Conservation (phyloP, 2,329 filamentous ascomycete genomes). For the Anisogramma anomala region DNA sequence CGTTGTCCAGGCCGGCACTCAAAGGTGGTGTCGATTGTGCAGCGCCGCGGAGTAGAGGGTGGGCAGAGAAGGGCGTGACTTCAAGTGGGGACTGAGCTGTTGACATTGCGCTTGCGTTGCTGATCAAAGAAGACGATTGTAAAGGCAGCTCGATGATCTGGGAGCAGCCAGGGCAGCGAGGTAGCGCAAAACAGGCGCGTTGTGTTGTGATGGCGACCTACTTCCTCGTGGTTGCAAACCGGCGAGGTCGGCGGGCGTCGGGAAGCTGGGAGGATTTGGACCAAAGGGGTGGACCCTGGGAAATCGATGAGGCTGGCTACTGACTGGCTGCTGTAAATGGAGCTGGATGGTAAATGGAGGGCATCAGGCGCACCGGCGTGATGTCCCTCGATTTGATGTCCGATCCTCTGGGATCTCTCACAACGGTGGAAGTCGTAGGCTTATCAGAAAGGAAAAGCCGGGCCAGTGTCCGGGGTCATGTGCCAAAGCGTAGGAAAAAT, state of each 20-base stretch:
- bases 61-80: slow-evolving; percentile 23
- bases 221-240: too few species aligned
- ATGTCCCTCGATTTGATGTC: too few species aligned
- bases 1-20: slow-evolving; percentile 21
- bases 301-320: not conserved
- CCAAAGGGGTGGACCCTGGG: too few species aligned
- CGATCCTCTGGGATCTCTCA: too few species aligned
- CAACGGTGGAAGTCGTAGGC: too few species aligned
- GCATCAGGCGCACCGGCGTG: too few species aligned
- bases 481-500: too few species aligned
- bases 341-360: too few species aligned
- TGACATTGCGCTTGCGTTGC: slow-evolving; percentile 28
- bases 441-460: too few species aligned
- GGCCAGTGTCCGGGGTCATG: too few species aligned
- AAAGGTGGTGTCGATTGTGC: slow-evolving; percentile 24
- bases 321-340: too few species aligned
- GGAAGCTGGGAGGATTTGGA: not conserved
- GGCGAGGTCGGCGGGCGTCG: not conserved
- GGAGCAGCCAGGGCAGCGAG: not conserved
- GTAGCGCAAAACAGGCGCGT: slow-evolving; percentile 3
- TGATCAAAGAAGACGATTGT: slow-evolving; percentile 18
- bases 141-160: slow-evolving; percentile 17
- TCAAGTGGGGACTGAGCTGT: slow-evolving; percentile 23
- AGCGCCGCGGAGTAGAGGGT: slow-evolving; percentile 24
- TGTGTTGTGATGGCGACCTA: slow-evolving; percentile 4